These are phyloP conservation scores for Trichophyton verrucosum DNA, from an alignment of 2,329 filamentous ascomycete species.

Conservation along the genomic window DNA sequence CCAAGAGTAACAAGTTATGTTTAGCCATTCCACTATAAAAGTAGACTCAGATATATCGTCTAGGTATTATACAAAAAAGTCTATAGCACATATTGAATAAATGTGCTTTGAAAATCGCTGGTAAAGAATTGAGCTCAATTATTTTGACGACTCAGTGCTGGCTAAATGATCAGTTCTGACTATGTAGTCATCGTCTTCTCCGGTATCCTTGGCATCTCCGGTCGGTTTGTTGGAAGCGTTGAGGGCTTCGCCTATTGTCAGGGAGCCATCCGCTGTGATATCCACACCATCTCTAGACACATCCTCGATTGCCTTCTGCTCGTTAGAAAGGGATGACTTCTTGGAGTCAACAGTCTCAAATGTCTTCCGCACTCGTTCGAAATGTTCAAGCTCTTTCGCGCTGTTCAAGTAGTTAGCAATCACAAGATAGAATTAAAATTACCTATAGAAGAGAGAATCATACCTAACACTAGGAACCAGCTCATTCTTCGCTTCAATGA, in stretches of 20 bases:
- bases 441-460: constrained; percentile 9
- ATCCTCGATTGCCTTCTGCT: not conserved
- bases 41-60: not conserved
- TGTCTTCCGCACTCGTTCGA: constrained; percentile 65
- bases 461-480: constrained; percentile 74
- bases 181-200: constrained; percentile 27
- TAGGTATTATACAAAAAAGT: not conserved
- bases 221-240: constrained; percentile 16
- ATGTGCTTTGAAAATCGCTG: not conserved
- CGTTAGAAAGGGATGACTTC: constrained; percentile 18
- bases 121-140: not conserved
- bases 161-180: constrained; percentile 28
- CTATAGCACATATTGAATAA: constrained; percentile 8
- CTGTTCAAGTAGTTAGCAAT: constrained; percentile 36
- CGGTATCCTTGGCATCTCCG: constrained; percentile 13
- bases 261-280: not conserved
- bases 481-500: constrained; percentile 66
- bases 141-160: constrained; percentile 9
- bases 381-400: constrained; percentile 81
- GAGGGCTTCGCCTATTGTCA: constrained; percentile 27
- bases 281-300: not conserved
- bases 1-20: not conserved
- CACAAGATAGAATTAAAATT: not conserved
- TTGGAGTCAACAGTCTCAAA: constrained; percentile 56
- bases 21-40: not conserved